These are phyloP conservation scores for Leccinum griseonigrum DNA, from an alignment of 1,284 basidiomycete genomes.

Conservation along the genomic window DNA sequence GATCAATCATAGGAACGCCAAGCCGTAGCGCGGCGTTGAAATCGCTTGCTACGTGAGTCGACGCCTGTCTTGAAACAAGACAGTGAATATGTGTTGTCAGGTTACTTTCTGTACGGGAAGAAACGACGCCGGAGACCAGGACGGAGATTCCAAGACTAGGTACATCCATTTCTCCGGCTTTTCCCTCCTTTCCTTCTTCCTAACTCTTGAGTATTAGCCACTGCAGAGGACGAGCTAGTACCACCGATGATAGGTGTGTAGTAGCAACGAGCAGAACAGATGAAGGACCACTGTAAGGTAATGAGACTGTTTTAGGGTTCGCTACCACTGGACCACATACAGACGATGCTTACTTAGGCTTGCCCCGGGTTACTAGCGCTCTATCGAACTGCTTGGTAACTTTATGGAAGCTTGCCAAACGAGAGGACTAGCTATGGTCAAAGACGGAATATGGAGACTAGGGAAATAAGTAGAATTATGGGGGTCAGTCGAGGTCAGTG, in stretches of 20 bases:
- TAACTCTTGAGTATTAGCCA: conserved; percentile 17
- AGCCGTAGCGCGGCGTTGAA: conserved; percentile 64
- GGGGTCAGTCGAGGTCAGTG: too few relatives aligned
- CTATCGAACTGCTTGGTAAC: conserved; percentile 66
- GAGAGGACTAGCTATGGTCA: conserved; percentile 74
- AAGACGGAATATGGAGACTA: conserved; percentile 75
- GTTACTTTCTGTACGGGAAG: conserved; percentile 63
- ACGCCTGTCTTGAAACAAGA: conserved; percentile 71
- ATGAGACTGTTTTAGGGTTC: conserved; percentile 38
- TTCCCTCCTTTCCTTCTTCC: not conserved
- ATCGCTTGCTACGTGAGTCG: conserved; percentile 80
- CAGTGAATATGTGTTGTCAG: conserved; percentile 48
- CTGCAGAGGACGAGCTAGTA: conserved; percentile 40
- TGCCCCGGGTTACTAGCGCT: conserved; percentile 76
- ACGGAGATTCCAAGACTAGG: conserved; percentile 32
- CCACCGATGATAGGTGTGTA: too few relatives aligned
- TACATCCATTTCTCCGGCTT: conserved; percentile 18
- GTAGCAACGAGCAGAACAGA: too few relatives aligned
- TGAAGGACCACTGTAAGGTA: too few relatives aligned
- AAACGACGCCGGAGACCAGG: conserved; percentile 23
- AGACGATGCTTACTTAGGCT: conserved; percentile 80
- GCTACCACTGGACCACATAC: conserved; percentile 73
- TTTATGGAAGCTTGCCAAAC: conserved; percentile 76
- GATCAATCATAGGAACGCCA: conserved; percentile 64
- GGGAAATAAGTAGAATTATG: conserved; percentile 23